Evolutionary conservation across 176 grass and related monocot species (phyloP), one percentile per base, ranked within the genome.

Genomic region (Metroxylon sagu): DNA sequence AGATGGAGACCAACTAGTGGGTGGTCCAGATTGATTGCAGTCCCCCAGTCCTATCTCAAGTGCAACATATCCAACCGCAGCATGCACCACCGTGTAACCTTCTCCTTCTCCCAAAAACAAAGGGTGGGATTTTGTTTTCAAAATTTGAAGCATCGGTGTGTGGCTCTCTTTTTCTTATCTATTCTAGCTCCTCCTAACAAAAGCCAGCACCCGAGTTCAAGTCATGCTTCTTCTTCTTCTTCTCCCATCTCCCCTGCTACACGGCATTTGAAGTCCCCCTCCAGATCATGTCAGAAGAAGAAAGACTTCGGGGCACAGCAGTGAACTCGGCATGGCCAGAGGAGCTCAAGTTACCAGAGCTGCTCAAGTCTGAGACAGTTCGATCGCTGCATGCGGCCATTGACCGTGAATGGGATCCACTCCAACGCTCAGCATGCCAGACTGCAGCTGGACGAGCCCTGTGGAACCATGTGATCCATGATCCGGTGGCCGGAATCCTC

Each of bases 81-180:
- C 64, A 64, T 62, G 56, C 56, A 80, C 29, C 35, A 50, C 28
- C 64, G 56, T 70, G 74, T 61, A 70, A 60, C 31, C 61, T 75
- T 62, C 71, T 70, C 71, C 52, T 65, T 29, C 52, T 43, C 35
- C 35, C 64, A 55, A 74, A 70, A 28, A 56, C 23, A 12, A 54
- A 27, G 7, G 49, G 58, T 56, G 79, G 35, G 60, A 21, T 49
- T 62, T 54, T 15, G 4, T 62, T 71, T 65, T 43, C 35, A 12
- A 43, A 43, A 43, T 43, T 7, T 43, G 0, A 3, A 14, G 35
- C 3, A 31, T 31, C 1, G 5, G 7, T 43, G 35, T 49, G 92
- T 90, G 87, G 93, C 76, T 83, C 78, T 88, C 62, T 85, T 91
- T 91, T 83, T 71, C 87, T 91, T 91, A 91, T 97, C 87, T 69